phyloP scores from a whole-genome alignment of 2,329 filamentous ascomycete species.

The Pestalotiopsis sp. region DNA sequence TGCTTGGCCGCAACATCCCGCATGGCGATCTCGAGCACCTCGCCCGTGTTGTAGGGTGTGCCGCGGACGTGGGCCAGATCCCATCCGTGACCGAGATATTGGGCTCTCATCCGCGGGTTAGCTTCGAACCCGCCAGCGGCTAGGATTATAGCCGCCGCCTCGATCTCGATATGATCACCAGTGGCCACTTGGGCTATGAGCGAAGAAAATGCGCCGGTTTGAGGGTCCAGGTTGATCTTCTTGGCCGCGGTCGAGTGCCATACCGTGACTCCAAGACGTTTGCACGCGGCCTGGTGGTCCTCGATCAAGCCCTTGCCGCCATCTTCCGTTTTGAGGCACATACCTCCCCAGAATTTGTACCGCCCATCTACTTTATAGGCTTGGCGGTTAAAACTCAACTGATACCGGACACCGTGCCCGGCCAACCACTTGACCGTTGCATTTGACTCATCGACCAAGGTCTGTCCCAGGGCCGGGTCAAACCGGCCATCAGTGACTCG shows the following conservation, averaged over 20 bases:
- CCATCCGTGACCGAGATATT: slow-evolving; percentile 61
- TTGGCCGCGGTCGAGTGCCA: slow-evolving; percentile 49
- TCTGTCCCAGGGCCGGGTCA: slow-evolving; percentile 48
- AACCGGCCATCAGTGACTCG: slow-evolving; percentile 58
- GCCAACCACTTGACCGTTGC: slow-evolving; percentile 58
- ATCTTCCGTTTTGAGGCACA: slow-evolving; percentile 54
- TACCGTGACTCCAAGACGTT: slow-evolving; percentile 43
- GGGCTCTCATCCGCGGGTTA: slow-evolving; percentile 56
- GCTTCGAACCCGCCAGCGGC: slow-evolving; percentile 68
- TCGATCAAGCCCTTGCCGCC: slow-evolving; percentile 47
- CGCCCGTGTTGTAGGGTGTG: slow-evolving; percentile 67
- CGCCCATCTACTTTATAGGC: slow-evolving; percentile 64
- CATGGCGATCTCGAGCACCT: slow-evolving; percentile 56
- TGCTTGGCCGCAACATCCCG: slow-evolving; percentile 50
- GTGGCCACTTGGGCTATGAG: background rate
- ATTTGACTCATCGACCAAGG: slow-evolving; percentile 55
- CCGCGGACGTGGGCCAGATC: slow-evolving; percentile 64
- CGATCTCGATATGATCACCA: slow-evolving; percentile 4
- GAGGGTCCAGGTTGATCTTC: slow-evolving; percentile 36
- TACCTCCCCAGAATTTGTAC: slow-evolving; percentile 68
- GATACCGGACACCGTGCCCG: slow-evolving; percentile 56
- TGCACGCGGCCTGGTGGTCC: slow-evolving; percentile 48
- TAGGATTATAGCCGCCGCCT: slow-evolving; percentile 43
- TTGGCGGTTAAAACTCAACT: slow-evolving; percentile 67
- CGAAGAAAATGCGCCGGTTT: slow-evolving; percentile 3